These are phyloP conservation scores for Staphylotrichum longicolle DNA, from an alignment of 495 filamentous ascomycete genomes.

Conservation along the genomic window DNA sequence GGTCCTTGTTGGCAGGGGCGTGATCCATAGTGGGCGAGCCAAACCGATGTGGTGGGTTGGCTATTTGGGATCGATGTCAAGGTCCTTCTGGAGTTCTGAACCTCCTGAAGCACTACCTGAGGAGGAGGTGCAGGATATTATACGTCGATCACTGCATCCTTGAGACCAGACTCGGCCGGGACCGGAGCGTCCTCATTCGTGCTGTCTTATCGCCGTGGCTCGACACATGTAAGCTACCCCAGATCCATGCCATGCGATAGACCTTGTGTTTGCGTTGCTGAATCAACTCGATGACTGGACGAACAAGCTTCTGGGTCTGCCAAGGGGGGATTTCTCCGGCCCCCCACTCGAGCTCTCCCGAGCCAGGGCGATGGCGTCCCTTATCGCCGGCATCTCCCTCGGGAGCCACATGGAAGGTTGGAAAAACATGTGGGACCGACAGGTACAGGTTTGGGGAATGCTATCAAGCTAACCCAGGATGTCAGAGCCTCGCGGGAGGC, in stretches of 20 bases:
- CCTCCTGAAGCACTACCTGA: background rate
- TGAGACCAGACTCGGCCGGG: background rate
- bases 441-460: too few relatives aligned
- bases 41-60: background rate
- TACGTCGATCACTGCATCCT: background rate
- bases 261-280: background rate
- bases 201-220: too few relatives aligned
- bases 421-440: too few relatives aligned
- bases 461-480: too few relatives aligned
- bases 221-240: background rate
- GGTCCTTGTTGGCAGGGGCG: slow-evolving; percentile 20
- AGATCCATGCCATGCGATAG: background rate
- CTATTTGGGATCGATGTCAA: background rate
- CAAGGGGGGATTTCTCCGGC: too few relatives aligned
- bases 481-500: too few relatives aligned
- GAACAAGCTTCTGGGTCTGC: too few relatives aligned
- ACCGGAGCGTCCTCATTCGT: background rate
- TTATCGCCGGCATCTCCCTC: too few relatives aligned
- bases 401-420: too few relatives aligned
- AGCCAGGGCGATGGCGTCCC: too few relatives aligned
- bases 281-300: too few relatives aligned
- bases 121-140: background rate
- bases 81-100: background rate
- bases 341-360: too few relatives aligned
- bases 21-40: slow-evolving; percentile 19